A percentile compares a stretch with the other conserved stretches of the same genome.
Conservation (phyloP, 371 early-diverging fungal species). For the Cokeromyces recurvatus region DNA sequence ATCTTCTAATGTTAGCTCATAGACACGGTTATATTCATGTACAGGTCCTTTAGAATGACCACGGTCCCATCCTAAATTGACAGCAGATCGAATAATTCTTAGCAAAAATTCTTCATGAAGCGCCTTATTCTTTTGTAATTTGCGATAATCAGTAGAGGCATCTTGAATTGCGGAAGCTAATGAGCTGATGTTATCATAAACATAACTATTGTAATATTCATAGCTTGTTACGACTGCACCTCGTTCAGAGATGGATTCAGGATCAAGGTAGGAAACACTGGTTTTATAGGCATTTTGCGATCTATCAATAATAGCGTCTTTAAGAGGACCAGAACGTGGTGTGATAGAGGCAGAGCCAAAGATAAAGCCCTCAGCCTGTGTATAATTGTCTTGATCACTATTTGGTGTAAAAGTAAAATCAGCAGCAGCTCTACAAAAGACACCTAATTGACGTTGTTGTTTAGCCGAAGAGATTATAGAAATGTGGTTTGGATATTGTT, state of each 20-base stretch:
- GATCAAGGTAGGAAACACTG: constrained; percentile 5
- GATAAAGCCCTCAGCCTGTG: constrained; percentile 55
- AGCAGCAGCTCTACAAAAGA: constrained; percentile 57
- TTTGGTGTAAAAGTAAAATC: constrained; percentile 59
- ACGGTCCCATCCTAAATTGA: constrained; percentile 55
- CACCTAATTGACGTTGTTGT: constrained; percentile 48
- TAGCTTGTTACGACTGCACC: constrained; percentile 31
- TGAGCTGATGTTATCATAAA: constrained; percentile 37
- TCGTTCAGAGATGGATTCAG: constrained; percentile 14
- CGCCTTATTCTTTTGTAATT: constrained; percentile 22
- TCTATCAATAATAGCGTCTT: constrained; percentile 55
- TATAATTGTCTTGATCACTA: constrained; percentile 40
- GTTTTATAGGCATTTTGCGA: constrained; percentile 10
- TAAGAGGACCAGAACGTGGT: constrained; percentile 50
- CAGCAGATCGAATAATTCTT: constrained; percentile 49
- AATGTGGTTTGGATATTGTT: constrained; percentile 46
- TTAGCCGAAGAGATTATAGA: constrained; percentile 38
- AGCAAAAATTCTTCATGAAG: constrained; percentile 49
- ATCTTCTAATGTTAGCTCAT: constrained; percentile 33
- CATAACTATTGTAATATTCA: constrained; percentile 55
- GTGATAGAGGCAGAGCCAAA: constrained; percentile 60
- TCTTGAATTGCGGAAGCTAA: constrained; percentile 43
- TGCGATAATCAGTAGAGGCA: constrained; percentile 29
- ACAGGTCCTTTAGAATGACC: constrained; percentile 37
- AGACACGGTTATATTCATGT: constrained; percentile 42